Percentiles rank a stretch among this genome's conserved stretches.
phyloP scores from a whole-genome alignment of 1,139 yeast genomes.

The Geotrichum restrictum region DNA sequence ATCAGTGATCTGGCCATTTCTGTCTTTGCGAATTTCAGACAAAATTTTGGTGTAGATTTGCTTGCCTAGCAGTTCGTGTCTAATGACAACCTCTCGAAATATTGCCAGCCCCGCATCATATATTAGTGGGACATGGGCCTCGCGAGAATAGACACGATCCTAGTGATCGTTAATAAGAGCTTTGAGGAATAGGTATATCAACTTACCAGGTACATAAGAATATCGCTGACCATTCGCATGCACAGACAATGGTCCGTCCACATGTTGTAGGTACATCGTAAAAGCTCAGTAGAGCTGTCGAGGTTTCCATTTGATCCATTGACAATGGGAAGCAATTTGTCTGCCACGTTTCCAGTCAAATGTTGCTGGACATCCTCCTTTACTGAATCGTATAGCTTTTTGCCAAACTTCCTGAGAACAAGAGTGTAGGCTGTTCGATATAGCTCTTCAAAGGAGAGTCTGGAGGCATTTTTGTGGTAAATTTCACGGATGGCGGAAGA shows the following conservation, averaged over 20 bases:
- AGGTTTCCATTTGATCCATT: constrained; percentile 15
- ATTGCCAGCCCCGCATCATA: constrained; percentile 71
- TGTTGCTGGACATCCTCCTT: constrained; percentile 50
- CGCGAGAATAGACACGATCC: constrained; percentile 77
- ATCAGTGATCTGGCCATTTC: constrained; percentile 61
- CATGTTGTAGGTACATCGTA: constrained; percentile 47
- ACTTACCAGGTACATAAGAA: constrained; percentile 64
- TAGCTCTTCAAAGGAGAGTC: constrained; percentile 76
- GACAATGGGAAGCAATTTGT: constrained; percentile 26
- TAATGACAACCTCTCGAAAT: constrained; percentile 46
- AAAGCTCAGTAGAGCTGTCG: constrained; percentile 34
- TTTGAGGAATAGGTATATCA: no score
- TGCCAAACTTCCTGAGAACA: constrained; percentile 72
- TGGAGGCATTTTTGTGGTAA: constrained; percentile 67
- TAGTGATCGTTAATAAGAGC: background rate
- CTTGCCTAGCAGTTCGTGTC: constrained; percentile 41
- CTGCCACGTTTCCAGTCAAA: constrained; percentile 40
- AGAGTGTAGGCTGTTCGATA: constrained; percentile 78
- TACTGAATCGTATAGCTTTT: constrained; percentile 62
- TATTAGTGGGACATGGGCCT: constrained; percentile 59
- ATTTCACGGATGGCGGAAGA: constrained; percentile 76
- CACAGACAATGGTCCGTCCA: constrained; percentile 78
- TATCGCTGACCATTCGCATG: constrained; percentile 80
- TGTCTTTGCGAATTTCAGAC: constrained; percentile 55
- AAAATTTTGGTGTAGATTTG: constrained; percentile 50